Conservation (phyloP, 371 early-diverging fungal species). For the Batkoa obscura region DNA sequence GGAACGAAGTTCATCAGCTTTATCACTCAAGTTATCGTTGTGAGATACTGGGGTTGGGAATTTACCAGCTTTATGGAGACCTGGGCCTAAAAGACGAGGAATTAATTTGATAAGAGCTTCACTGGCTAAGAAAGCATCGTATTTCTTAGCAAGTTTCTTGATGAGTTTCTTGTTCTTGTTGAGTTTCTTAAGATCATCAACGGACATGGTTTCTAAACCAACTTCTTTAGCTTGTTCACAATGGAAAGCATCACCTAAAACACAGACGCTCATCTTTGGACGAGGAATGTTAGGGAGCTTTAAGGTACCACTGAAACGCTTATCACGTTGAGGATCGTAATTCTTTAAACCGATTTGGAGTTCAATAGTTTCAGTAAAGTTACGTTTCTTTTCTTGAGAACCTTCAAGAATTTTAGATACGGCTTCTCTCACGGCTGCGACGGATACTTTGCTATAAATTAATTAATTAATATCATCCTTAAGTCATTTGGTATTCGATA, state of each 20-base stretch:
- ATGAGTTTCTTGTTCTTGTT: constrained; percentile 98
- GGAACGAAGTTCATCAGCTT: constrained; percentile 87
- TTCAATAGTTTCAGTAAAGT: constrained; percentile 93
- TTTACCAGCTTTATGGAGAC: constrained; percentile 93
- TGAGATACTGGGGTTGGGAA: constrained; percentile 96
- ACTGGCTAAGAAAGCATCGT: constrained; percentile 96
- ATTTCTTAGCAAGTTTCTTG: constrained; percentile 92
- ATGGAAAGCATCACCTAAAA: constrained; percentile 94
- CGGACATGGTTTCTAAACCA: constrained; percentile 84
- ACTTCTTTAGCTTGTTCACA: constrained; percentile 86
- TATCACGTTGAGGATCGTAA: constrained; percentile 99
- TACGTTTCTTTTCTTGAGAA: constrained; percentile 76
- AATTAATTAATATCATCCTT: neutral
- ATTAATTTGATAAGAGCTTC: constrained; percentile 97
- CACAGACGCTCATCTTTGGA: constrained; percentile 83
- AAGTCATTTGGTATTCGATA: neutral
- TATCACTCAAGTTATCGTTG: constrained; percentile 72
- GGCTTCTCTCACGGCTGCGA: constrained; percentile 72
- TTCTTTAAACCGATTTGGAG: constrained; percentile 97
- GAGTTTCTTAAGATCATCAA: constrained; percentile 97
- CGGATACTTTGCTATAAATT: constrained; percentile 54
- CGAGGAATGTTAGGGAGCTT: constrained; percentile 84
- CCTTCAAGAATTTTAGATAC: constrained; percentile 40
- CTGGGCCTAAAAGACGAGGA: constrained; percentile 93
- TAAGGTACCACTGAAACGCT: constrained; percentile 97